Percentiles rank a stretch among this genome's conserved stretches.
These are phyloP conservation scores for Ceratocystis ficicola DNA, from an alignment of 2,329 filamentous ascomycete genomes.

Conservation along the genomic window DNA sequence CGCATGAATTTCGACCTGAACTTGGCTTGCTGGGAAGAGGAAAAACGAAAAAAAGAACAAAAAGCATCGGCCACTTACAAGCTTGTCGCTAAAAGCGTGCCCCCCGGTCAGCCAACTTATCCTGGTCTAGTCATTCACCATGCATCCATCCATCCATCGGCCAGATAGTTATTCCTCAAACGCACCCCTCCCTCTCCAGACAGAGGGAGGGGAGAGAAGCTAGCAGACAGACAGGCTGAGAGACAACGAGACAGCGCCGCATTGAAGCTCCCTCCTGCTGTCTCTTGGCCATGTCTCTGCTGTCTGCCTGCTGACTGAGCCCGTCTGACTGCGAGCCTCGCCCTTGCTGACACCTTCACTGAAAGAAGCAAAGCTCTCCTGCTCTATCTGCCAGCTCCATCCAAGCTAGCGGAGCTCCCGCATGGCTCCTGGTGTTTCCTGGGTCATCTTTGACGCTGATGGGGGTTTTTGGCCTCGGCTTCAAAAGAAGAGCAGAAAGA, in stretches of 20 bases:
- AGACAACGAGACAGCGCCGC: background rate
- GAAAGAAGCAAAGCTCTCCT: background rate
- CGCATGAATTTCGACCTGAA: background rate
- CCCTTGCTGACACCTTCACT: background rate
- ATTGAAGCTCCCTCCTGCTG: background rate
- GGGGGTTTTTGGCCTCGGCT: background rate
- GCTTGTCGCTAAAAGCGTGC: constrained; percentile 10
- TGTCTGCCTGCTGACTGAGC: background rate
- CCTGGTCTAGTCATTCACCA: background rate
- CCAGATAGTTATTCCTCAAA: background rate
- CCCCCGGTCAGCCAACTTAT: background rate
- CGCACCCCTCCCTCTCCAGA: background rate
- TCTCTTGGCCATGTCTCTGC: background rate
- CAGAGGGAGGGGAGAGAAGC: background rate
- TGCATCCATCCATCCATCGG: background rate
- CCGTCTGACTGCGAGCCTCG: background rate
- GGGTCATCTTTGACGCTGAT: background rate
- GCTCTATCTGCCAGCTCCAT: background rate
- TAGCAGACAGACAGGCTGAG: background rate
- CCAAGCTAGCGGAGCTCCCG: constrained; percentile 7
- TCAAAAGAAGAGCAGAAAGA: background rate
- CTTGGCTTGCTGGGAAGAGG: background rate
- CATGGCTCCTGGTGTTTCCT: background rate
- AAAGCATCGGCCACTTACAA: constrained; percentile 11
- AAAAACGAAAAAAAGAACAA: background rate